Base-by-base conservation (phyloP, 2,329 filamentous ascomycete genomes). In the Sporothrix globosa region DNA sequence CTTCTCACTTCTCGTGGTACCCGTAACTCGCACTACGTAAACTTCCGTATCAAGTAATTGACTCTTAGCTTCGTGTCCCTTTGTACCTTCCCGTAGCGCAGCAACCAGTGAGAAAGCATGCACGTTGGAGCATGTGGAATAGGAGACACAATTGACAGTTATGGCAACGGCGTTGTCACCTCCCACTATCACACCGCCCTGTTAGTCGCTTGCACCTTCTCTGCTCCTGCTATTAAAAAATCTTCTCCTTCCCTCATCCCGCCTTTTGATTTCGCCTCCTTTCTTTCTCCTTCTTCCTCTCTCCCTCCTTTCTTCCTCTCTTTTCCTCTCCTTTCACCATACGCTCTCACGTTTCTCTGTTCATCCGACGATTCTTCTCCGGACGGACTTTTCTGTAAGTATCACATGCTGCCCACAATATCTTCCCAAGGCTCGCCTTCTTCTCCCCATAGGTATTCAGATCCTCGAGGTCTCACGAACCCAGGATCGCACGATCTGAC, bases 171-270 rank as follows among this genome's bases (percentile, higher is more conserved):
- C 39, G 53, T 61, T 63, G 30, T 53, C 21, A 54, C 68, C 68
- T 56, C 46, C 70, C 70, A 70, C 69, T 69, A 48, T 39, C 68
- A 71, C 73, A 74, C 72, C 70, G 73, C 71, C 73, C 71, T 61
- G 24, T 44, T 34, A 67, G 65, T 48, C 46, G 27, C 34, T 63
- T 11, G 53, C 48, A 41, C 34, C 46, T 63, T 65, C 30, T 46
- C 52, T 67, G 54, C 50, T 39, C 30, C 61, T 67, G 30, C 48
- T 48, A 24, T 56, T 66, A 69, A 73, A 73, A 72, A 70, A 21
- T 67, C 67, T 72, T 58, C 58, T 46, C 61, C 53, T 39, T 21
- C 58, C 68, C 68, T 54, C 53, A 50, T 60, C 41, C 60, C 67
- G 30, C 27, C 34, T 41, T 41, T 67, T 65, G 27, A 11, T 58